Base-by-base conservation (phyloP, 441 rosid species). In the Croton laevigatus region DNA sequence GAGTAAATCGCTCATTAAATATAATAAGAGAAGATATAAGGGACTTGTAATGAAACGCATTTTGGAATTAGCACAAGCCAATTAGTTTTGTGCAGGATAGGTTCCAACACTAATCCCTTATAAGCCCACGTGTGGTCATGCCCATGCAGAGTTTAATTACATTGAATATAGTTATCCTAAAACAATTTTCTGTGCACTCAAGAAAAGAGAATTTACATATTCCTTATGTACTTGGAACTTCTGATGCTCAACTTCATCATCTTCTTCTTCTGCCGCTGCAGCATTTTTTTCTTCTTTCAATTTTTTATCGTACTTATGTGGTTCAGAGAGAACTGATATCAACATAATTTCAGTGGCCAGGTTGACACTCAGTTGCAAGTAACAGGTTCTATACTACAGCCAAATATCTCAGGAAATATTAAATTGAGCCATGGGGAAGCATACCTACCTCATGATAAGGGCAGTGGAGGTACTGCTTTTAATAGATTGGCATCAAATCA, bases 381-480 rank as follows among this genome's bases (percentile, higher is more conserved):
- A 84, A 84, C 90, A 69, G 99, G 99, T 76, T 93, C 99, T n/a
- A 93, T 95, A 73, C 76, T 93, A 77, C 98, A 95, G 79, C 99
- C 98, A 81, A 88, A 83, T 79, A 86, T 95, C 77, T 93, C 99
- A 38, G 98, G 99, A 79, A 89, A 85, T 75, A 87, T 95, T 64
- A 91, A 95, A 80, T 81, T 95, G 85, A 93, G 98, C 86, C 97
- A 86, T 17, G 98, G 99, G 76, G 98, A 95, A 84, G 99, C 99
- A 80, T 95, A 95, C 87, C 84, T 95, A 54, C 99, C 98, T 27
- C 99, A 95, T 76, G 99, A 95, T 80, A 93, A 84, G 79, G 97
- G 98, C 74, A 87, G 91, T 23, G 93, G 94, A 74, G 83, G 89
- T 52, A 79, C 89, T 65, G 81, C 97, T 72, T 77, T 95, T 32